These are phyloP conservation scores for Euphorbia lathyris DNA, from an alignment of 345 rosid species.

Conservation along the genomic window DNA sequence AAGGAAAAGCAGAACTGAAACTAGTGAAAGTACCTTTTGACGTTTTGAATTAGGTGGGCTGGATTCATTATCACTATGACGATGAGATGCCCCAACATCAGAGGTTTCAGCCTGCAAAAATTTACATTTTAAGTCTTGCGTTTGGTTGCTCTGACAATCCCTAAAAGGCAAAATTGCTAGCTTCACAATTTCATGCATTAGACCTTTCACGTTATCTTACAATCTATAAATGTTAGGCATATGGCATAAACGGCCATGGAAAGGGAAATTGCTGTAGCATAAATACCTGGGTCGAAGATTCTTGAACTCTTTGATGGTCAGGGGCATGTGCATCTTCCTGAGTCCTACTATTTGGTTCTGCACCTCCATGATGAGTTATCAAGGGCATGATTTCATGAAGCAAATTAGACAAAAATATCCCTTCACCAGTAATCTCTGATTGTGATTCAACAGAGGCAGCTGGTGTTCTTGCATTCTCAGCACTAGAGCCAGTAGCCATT, in stretches of 20 bases:
- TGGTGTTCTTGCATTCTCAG: constrained; percentile 30
- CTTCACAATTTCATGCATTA: neutral
- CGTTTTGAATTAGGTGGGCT: constrained; percentile 49
- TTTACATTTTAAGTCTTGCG: neutral
- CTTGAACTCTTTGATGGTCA: constrained; percentile 12
- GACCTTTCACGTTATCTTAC: neutral
- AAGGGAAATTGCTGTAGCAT: neutral
- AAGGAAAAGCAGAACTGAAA: neutral
- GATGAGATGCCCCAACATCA: constrained; percentile 29
- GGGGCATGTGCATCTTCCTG: constrained; percentile 24
- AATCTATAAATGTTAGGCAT: neutral
- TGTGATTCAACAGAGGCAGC: constrained; percentile 34
- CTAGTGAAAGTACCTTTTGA: constrained; percentile 42
- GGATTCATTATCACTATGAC: constrained; percentile 34
- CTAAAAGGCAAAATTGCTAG: neutral
- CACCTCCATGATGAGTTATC: constrained; percentile 37
- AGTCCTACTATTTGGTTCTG: constrained; percentile 23
- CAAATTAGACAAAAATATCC: constrained; percentile 55
- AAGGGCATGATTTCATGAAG: constrained; percentile 64
- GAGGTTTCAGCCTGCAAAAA: constrained; percentile 46
- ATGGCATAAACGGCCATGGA: neutral
- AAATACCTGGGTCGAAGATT: constrained; percentile 36
- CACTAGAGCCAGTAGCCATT: constrained; percentile 27
- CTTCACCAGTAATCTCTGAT: constrained; percentile 45
- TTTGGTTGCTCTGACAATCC: neutral